Evolutionary conservation across 2,329 filamentous ascomycete genomes (phyloP), one percentile per base, ranked within the genome.

Genomic region (Scorias spongiosa): DNA sequence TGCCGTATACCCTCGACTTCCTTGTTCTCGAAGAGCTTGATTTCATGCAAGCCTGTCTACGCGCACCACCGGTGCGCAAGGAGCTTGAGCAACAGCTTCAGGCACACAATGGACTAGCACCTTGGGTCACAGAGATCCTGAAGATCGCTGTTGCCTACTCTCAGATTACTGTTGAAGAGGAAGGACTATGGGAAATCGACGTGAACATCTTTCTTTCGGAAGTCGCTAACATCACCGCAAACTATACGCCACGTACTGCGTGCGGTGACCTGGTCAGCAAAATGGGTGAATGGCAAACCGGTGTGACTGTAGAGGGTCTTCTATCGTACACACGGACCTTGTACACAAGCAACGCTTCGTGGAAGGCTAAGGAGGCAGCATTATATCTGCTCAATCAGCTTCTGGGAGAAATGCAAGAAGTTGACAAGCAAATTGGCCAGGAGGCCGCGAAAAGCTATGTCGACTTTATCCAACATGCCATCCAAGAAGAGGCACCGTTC

Each of bases 1-100:
- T 98, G n/a, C 87, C 89, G 0, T 95, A 93, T 63, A 94, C 88
- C 1, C 71, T 98, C 18, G 91, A 98, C 63, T 91, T 93, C 57
- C 73, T 98, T 42, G 79, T 96, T 2, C 69, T 96, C 7, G 91
- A 98, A 62, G 88, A 96, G 62, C 71, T 98, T 18, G 91, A 98
- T 63, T 88, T 96, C 57, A 76, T 98, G 59, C 91, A 94, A 64
- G 81, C 87, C 46, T 88, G 88, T 61, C 74, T 98, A 50, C 80
- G 85, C 50, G 89, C 89, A 6, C 80, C 85, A 3, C 85, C 86
- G 0, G 88, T 98, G 2, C 84, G 87, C 52, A 80, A 84, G 49
- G 84, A 95, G 62, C 76, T 98, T n/a, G 81, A 89, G 51, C 74
- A 78, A 40, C 83, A 93, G 63, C 68, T 95, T 36, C 69, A 74